Evolutionary conservation across 2,329 filamentous ascomycete genomes (phyloP), one percentile per base, ranked within the genome.

Genomic region (Lecanosticta acicola): DNA sequence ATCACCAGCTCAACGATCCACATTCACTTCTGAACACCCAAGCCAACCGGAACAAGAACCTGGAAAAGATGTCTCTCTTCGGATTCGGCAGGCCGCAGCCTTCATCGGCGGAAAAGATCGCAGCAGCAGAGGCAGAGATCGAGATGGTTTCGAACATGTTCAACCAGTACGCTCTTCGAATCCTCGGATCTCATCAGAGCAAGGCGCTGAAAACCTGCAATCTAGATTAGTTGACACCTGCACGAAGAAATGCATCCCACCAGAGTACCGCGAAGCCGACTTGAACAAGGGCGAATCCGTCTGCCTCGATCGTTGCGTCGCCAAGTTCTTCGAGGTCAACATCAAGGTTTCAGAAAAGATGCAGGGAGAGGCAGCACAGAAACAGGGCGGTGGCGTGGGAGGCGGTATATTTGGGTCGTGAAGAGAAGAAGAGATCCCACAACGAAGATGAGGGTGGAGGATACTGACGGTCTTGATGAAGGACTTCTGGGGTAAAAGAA

Each of bases 211-310:
- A 21, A 2, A 1, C n/a, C 9, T 21, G 13, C 18, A 19, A 2
- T 21, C 16, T 41, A 66, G 63, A 58, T 80, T 97, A 54, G 84
- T 88, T 63, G 83, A 87, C 70, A 86, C 87, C 53, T 98, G 93
- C 80, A 82, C 86, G 58, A 82, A 85, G 68, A 98, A 98, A 77
- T 98, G 93, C 73, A 80, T 98, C 59, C 91, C 91, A 53, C 77
- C 75, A 64, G 83, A 91, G 62, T 98, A 97, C 81, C 88, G 89
- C 68, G 93, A 98, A 75, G 82, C 80, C 68, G 91, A 98, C 61
- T 83, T 98, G 64, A 95, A 96, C 81, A 98, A 98, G 76, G 94
- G 90, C 77, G 93, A 98, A 73, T 89, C 85, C 59, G 93, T 98
- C 61, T 98, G 94, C 75, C 83, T 98, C 60, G 93, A 98, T 74